Conservation (phyloP, 495 filamentous ascomycete genomes). For the Neurospora sp. region DNA sequence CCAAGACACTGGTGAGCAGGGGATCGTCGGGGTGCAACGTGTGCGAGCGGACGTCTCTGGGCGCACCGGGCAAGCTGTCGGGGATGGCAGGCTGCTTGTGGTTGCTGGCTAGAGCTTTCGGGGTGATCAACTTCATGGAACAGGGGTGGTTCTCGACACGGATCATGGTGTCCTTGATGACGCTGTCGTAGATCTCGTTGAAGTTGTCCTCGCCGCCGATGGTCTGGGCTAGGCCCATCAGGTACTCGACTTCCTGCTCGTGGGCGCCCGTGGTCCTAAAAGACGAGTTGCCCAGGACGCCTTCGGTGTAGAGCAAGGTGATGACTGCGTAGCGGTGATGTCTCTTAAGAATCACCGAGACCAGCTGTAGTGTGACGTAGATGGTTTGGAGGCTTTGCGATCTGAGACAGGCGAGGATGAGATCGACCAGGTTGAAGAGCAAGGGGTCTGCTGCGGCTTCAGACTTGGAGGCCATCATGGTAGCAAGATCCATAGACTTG, state of each 20-base stretch:
- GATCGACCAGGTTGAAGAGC: conserved; percentile 85
- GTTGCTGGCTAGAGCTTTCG: conserved; percentile 41
- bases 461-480: conserved; percentile 58
- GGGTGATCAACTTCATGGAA: conserved; percentile 47
- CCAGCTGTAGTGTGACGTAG: conserved; percentile 73
- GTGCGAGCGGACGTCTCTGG: conserved; percentile 45
- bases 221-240: conserved; percentile 62
- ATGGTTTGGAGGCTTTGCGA: conserved; percentile 83
- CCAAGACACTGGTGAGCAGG: conserved; percentile 59
- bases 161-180: conserved; percentile 67
- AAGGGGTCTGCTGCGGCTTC: conserved; percentile 66
- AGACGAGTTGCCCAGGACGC: conserved; percentile 36
- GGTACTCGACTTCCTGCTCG: conserved; percentile 64
- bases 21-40: conserved; percentile 63
- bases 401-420: conserved; percentile 75
- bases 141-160: conserved; percentile 76
- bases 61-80: conserved; percentile 42
- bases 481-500: conserved; percentile 81
- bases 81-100: conserved; percentile 39
- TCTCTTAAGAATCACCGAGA: conserved; percentile 72
- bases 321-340: conserved; percentile 79
- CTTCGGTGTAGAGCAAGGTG: conserved; percentile 57
- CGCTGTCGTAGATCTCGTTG: conserved; percentile 70
- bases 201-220: conserved; percentile 62
- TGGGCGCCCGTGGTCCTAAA: conserved; percentile 69